Base-by-base conservation (phyloP, 2,329 filamentous ascomycete genomes). In the Coniochaeta prunicola region DNA sequence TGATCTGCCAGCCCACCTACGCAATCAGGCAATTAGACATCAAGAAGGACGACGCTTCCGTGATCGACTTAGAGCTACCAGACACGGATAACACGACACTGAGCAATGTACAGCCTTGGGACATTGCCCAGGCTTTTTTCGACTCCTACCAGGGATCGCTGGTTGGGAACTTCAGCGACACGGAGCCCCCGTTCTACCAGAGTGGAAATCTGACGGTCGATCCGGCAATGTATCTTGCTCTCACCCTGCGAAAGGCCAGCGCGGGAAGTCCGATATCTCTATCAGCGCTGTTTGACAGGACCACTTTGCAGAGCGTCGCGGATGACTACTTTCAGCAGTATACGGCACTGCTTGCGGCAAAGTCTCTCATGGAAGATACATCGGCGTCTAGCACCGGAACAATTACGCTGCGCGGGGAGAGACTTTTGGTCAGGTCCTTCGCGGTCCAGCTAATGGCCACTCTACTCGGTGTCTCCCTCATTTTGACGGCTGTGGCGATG, bases 271-370 rank as follows among this genome's bases (percentile, higher is more conserved):
- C 63, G 0, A 65, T 66, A 0, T 53, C 63, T 13, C 58, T 70
- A 1, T 65, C 64, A 1, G 63, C 61, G 3, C 62, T 74, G 1
- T 56, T 69, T 4, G 63, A 71, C 2, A 34, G 62, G 0, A 57
- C 57, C 5, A 66, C 62, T 3, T 57, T 76, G 26, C 59, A 64
- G 13, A 54, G 59, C 3, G 60, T 76, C 8, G 64, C 65, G 1
- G 60, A 64, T 9, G 65, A 64, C 13, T 74, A 74, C 50, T 76
- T 67, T 57, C 61, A 65, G 15, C 72, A 74, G 57, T 73, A 71
- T 50, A 65, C 71, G 0, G 70, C 71, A 2, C 57, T 76, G 0
- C 57, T 75, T 15, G 70, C 70, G 4, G 65, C 66, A 12, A 67
- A 67, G 34, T 64, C 66, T 0, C 60, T 74, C 56, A 71, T 68